A percentile compares a stretch with the other conserved stretches of the same genome.
Evolutionary conservation across 352 stramenopile species (phyloP).

Genomic region (Pythium phragmitis): DNA sequence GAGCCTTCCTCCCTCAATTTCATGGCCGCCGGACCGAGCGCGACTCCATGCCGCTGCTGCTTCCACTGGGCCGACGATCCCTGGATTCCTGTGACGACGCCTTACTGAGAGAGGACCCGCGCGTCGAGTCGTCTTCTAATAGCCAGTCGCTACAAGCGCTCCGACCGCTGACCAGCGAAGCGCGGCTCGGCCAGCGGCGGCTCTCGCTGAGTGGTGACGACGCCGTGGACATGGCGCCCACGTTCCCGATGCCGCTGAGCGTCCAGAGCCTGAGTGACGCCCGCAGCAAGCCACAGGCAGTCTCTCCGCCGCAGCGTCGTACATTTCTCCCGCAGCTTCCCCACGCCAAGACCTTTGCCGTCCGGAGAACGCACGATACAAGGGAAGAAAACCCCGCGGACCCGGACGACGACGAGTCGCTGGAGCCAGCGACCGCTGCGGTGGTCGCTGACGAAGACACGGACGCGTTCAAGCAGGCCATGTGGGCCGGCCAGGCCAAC

Average conservation of each 20-base stretch:
- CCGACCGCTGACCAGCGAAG: conserved; percentile 32
- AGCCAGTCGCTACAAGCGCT: background rate
- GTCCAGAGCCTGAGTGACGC: background rate
- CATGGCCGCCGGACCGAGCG: too few species aligned
- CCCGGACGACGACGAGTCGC: conserved; percentile 13
- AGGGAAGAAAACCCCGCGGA: conserved; percentile 17
- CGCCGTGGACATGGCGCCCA: conserved; percentile 21
- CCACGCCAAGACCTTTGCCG: conserved; percentile 21
- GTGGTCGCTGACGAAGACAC: conserved; percentile 32
- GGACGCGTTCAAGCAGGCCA: conserved; percentile 69
- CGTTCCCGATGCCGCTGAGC: conserved; percentile 18
- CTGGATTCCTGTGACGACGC: background rate
- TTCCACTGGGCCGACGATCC: background rate
- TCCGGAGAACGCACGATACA: background rate
- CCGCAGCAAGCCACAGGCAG: background rate
- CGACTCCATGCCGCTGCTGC: conserved; percentile 10
- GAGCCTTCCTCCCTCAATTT: too few species aligned
- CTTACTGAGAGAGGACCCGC: conserved; percentile 6
- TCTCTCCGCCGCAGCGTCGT: conserved; percentile 5
- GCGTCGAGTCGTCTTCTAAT: conserved; percentile 4
- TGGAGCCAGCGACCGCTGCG: too few species aligned
- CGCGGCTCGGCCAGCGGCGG: conserved; percentile 25
- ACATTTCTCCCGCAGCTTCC: conserved; percentile 28
- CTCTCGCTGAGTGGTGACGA: background rate
- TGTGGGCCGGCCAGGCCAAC: conserved; percentile 87